Conservation (phyloP, 2,329 filamentous ascomycete genomes). For the Trichoderma sp. region DNA sequence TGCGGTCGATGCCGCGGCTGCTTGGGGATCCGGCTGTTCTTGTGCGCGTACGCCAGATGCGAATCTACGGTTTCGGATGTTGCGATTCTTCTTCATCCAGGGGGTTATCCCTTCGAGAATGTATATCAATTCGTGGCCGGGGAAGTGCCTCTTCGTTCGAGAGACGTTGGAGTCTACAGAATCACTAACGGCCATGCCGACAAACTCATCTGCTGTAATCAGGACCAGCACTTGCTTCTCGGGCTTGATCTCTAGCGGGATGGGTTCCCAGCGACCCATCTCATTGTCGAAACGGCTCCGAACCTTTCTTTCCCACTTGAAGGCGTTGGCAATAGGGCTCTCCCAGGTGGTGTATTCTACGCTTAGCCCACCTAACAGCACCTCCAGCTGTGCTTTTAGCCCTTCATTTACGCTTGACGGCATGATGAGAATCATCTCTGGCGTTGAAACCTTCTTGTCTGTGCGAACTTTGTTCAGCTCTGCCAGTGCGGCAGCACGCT, state of each 20-base stretch:
- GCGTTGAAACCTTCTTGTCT: conserved; percentile 69
- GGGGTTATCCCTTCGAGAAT: conserved; percentile 65
- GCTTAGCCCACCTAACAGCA: conserved; percentile 49
- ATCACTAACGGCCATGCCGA: conserved; percentile 52
- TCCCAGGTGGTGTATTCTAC: conserved; percentile 46
- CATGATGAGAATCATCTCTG: conserved; percentile 75
- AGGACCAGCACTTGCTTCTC: conserved; percentile 63
- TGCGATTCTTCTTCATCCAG: conserved; percentile 68
- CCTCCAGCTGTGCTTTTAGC: conserved; percentile 44
- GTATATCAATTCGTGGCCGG: conserved; percentile 58
- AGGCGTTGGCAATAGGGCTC: conserved; percentile 48
- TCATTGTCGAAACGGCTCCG: conserved; percentile 60
- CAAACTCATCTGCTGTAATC: conserved; percentile 62
- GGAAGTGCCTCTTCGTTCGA: conserved; percentile 52
- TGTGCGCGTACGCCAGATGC: conserved; percentile 57
- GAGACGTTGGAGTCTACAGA: conserved; percentile 58
- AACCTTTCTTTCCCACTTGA: conserved; percentile 69
- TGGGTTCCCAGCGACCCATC: conserved; percentile 62
- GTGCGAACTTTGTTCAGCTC: conserved; percentile 71
- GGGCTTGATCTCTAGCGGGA: conserved; percentile 45
- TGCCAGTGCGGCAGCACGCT: conserved; percentile 61
- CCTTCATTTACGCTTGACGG: conserved; percentile 52
- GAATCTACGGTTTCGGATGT: conserved; percentile 64
- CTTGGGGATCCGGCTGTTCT: conserved; percentile 26
- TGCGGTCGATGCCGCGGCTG: conserved; percentile 16